phyloP scores from a whole-genome alignment of 208 protist species.

The Acanthamoeba castellanii region DNA sequence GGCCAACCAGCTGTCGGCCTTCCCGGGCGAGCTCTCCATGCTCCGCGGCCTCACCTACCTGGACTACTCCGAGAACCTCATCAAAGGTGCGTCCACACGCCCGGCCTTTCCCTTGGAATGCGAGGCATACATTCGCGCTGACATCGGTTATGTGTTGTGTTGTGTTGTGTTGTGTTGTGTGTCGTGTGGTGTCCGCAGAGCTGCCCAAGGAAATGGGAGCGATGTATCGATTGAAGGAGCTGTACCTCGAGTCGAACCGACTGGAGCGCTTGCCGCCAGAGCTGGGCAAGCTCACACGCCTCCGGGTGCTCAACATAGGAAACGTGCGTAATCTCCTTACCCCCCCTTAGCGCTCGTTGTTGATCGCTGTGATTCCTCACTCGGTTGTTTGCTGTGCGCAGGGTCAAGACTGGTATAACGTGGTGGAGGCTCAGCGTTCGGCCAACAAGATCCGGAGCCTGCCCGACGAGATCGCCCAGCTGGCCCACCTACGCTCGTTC shows the following conservation, averaged over 20 bases:
- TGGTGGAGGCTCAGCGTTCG: not conserved
- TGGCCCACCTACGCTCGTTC: not conserved
- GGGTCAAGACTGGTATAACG: not conserved
- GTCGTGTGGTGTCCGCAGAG: not conserved
- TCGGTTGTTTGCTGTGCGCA: not conserved
- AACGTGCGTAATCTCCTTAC: not conserved
- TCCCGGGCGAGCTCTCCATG: slow-evolving; percentile 42
- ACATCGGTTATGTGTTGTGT: not conserved
- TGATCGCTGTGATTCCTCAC: not conserved
- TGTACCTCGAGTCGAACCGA: slow-evolving; percentile 19
- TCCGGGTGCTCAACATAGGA: not conserved
- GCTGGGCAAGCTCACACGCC: slow-evolving; percentile 15
- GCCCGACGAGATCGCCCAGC: not conserved
- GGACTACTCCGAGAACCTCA: slow-evolving; percentile 29
- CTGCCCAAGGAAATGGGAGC: slow-evolving; percentile 33
- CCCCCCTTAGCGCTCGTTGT: not conserved
- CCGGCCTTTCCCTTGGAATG: not conserved
- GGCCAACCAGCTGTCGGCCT: not conserved
- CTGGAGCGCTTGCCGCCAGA: slow-evolving; percentile 18
- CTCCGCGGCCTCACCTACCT: slow-evolving; percentile 26
- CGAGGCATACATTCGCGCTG: not conserved
- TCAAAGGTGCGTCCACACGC: not conserved
- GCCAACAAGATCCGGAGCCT: not conserved
- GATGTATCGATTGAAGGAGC: slow-evolving; percentile 22
- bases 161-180: not conserved